Base-by-base conservation (phyloP, 2,329 filamentous ascomycete species). In the Sporothrix brunneoviolacea region DNA sequence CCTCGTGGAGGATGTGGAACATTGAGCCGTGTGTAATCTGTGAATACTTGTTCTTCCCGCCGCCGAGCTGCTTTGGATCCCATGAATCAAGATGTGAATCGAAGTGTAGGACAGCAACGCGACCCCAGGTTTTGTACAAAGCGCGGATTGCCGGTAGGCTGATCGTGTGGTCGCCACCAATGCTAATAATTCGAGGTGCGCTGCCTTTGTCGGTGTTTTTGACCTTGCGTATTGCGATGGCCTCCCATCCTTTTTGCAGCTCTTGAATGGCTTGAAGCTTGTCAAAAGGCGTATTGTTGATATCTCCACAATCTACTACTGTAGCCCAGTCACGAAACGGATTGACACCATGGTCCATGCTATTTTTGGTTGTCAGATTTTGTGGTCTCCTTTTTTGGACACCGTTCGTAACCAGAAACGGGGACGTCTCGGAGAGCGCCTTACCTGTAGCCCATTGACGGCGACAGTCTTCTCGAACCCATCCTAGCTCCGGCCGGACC, bases 251-350 rank as follows among this genome's bases (percentile, higher is more conserved):
- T 61, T 84, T 80, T 51, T 80, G 83, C 75, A 91, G 86, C 64
- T 91, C 86, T 8, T 76, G 75, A 51, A 91, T 69, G 0, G 88
- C 87, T 1, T 90, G 70, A 0, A 72, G 78, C 63, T 91, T 91
- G 66, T 91, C 86, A 56, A 91, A 83, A 8, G 84, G 86, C 0
- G 84, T 87, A 52, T 90, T 72, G 2, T 83, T 84, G 51, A 88
- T 86, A 59, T 91, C 87, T 24, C 88, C 87, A 60, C 86, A 91
- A 67, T 91, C 87, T 32, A 88, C 74, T 39, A 91, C 75, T 13
- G 71, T 80, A 0, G 84, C 83, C 83, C 84, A 88, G 15, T 79
- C 83, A 21, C 72, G 70, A 63, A 87, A 86, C 0, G 85, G 82
- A 59, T 89, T 89, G 10, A 37, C 15, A 27, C 38, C 30, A 15